Conservation (phyloP, 352 stramenopile species). For the Phytophthora kernoviae region DNA sequence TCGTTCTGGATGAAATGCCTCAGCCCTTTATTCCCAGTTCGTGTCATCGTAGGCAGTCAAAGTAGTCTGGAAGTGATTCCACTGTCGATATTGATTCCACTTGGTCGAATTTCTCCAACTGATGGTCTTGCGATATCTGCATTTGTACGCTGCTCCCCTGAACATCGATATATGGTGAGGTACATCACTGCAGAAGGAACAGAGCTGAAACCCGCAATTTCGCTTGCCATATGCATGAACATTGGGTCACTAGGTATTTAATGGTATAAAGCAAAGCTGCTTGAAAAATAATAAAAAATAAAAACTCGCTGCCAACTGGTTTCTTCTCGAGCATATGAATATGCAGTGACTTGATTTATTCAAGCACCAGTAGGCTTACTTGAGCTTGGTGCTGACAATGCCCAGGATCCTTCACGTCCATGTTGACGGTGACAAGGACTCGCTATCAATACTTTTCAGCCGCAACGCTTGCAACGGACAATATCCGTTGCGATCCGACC, state of each 20-base stretch:
- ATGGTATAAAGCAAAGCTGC: not conserved
- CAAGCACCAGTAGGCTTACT: too few relatives aligned
- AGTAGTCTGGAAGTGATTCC: too few relatives aligned
- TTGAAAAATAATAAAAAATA: not conserved
- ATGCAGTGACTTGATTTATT: too few relatives aligned
- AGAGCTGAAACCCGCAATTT: not conserved
- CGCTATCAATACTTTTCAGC: not conserved
- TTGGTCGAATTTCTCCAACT: not conserved
- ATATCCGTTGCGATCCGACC: not conserved
- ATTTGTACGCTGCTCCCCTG: not conserved
- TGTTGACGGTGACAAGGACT: too few relatives aligned
- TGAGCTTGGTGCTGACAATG: too few relatives aligned
- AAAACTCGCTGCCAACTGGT: not conserved
- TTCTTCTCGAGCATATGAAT: not conserved
- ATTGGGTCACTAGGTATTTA: conserved; percentile 2
- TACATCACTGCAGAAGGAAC: not conserved
- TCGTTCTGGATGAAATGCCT: not conserved
- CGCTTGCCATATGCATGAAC: conserved; percentile 9
- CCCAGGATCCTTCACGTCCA: too few relatives aligned
- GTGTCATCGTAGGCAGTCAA: too few relatives aligned
- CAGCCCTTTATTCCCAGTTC: not conserved
- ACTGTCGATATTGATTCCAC: too few relatives aligned
- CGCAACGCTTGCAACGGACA: not conserved
- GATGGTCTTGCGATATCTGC: not conserved
- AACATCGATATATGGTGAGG: not conserved